Evolutionary conservation across 2,329 filamentous ascomycete species (phyloP).

Genomic region (Cladosporium sp.): DNA sequence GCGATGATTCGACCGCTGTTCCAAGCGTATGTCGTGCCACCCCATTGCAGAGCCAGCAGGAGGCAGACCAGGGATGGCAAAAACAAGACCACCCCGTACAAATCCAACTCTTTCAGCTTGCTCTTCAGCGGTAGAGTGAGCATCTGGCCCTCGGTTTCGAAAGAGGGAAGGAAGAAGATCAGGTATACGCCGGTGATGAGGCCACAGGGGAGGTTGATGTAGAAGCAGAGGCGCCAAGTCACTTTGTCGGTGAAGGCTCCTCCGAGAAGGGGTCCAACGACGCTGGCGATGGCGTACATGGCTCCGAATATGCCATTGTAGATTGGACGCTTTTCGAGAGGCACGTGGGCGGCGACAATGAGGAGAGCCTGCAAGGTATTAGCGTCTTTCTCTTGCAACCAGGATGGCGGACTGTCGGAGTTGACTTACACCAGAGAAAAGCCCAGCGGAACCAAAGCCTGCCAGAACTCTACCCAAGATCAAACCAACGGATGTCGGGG

Average conservation of each 20-base stretch:
- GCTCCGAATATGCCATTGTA: slow-evolving; percentile 47
- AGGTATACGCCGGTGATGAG: slow-evolving; percentile 33
- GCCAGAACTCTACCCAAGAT: slow-evolving; percentile 50
- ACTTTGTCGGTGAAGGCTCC: slow-evolving; percentile 36
- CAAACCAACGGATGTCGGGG: slow-evolving; percentile 45
- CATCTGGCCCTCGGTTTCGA: too few relatives aligned
- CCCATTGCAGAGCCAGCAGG: slow-evolving; percentile 44
- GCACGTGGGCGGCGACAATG: slow-evolving; percentile 43
- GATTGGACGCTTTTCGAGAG: slow-evolving; percentile 42
- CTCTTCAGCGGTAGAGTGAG: too few relatives aligned
- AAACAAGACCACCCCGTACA: slow-evolving; percentile 35
- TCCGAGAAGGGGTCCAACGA: slow-evolving; percentile 44
- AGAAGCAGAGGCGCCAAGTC: slow-evolving; percentile 40
- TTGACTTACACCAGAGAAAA: slow-evolving; percentile 49
- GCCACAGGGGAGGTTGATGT: slow-evolving; percentile 49
- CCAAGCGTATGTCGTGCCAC: slow-evolving; percentile 44
- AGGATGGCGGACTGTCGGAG: too few relatives aligned
- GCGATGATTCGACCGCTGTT: slow-evolving; percentile 41
- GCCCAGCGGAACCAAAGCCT: slow-evolving; percentile 47
- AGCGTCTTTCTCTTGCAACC: too few relatives aligned
- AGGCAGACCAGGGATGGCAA: slow-evolving; percentile 38
- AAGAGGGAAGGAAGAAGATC: slow-evolving; percentile 31
- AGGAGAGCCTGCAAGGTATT: too few relatives aligned
- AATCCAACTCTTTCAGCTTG: slow-evolving; percentile 2
- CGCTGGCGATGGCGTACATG: slow-evolving; percentile 46